Percentiles rank a stretch among this genome's conserved stretches.
phyloP scores from a whole-genome alignment of 306 rosid genomes.

The Luffa aegyptiaca region DNA sequence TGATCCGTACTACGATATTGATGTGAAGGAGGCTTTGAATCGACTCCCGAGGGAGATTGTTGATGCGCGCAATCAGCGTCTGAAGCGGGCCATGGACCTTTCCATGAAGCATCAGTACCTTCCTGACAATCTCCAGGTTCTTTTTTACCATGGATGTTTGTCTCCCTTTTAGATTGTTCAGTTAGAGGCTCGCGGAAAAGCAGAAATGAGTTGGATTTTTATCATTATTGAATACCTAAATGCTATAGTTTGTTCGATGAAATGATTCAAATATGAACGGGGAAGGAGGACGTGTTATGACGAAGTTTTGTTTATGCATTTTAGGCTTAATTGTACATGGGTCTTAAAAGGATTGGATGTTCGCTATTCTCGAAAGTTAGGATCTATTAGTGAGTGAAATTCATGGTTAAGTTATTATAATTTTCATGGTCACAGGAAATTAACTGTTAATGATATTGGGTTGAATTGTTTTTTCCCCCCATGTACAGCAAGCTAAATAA shows the following conservation, averaged over 20 bases:
- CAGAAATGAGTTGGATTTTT: neutral
- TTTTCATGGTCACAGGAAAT: neutral
- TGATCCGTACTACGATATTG: conserved; percentile 78
- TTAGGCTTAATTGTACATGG: neutral
- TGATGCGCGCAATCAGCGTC: conserved; percentile 87
- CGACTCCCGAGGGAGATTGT: conserved; percentile 86
- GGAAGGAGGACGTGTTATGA: neutral
- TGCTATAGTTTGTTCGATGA: neutral
- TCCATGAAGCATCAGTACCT: conserved; percentile 96
- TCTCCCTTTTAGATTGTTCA: neutral
- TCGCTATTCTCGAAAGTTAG: neutral
- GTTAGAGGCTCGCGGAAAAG: neutral
- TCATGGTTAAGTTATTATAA: neutral
- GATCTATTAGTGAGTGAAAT: neutral
- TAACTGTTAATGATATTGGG: neutral
- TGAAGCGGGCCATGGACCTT: conserved; percentile 92
- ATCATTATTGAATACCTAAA: neutral
- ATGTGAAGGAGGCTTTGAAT: conserved; percentile 80
- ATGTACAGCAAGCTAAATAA: neutral
- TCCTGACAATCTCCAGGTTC: conserved; percentile 75
- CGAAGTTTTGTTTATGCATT: neutral
- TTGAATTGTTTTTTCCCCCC: neutral
- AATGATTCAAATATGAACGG: neutral
- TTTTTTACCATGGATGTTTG: neutral
- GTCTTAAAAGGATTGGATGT: neutral